These are phyloP conservation scores for Metschnikowia corniflorae DNA, from an alignment of 805 yeast genomes.

Conservation along the genomic window DNA sequence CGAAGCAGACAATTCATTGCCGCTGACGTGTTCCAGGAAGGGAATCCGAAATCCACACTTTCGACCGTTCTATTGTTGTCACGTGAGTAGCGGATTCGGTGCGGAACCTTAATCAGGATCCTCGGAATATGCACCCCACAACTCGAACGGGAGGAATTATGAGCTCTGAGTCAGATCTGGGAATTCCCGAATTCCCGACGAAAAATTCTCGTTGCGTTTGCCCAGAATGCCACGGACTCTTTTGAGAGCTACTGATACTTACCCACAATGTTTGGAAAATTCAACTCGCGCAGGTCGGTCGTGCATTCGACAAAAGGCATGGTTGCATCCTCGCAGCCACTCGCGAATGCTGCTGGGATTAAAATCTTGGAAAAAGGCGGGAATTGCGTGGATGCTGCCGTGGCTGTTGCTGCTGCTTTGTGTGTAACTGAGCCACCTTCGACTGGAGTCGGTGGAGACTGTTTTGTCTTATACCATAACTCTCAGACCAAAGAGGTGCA, in stretches of 20 bases:
- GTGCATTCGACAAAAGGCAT: constrained; percentile 72
- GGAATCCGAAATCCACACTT: no score
- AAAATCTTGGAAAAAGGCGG: constrained; percentile 68
- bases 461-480: constrained; percentile 57
- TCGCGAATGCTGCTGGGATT: constrained; percentile 72
- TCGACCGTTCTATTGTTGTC: no score
- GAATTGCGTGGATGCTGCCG: constrained; percentile 64
- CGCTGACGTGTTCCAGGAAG: no score
- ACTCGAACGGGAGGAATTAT: no score
- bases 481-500: constrained; percentile 46
- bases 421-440: constrained; percentile 57
- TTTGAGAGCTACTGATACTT: no score
- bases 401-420: constrained; percentile 56
- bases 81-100: no score
- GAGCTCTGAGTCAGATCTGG: no score
- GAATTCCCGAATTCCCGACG: no score
- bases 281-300: constrained; percentile 63
- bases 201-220: no score
- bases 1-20: no score
- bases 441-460: constrained; percentile 67
- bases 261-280: constrained; percentile 20
- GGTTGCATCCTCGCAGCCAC: constrained; percentile 71
- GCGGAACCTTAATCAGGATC: no score
- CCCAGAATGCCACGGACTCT: not conserved
- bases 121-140: no score